Base-by-base conservation (phyloP, 192 early-diverging fungal genomes). In the Phycomyces nitens region DNA sequence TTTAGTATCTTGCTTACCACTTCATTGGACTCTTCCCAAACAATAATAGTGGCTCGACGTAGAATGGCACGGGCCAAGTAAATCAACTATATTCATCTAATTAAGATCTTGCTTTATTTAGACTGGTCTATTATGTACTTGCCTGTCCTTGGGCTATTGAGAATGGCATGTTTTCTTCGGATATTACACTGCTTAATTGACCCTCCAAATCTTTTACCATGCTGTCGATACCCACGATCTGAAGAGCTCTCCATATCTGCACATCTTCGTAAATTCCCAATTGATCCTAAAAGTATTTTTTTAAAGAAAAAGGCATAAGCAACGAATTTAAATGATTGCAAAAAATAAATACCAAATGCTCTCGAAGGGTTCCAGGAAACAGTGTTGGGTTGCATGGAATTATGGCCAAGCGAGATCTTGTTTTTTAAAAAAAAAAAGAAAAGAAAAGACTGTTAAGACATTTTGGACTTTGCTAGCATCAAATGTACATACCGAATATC, bases 21-120 rank as follows among this genome's bases (percentile, higher is more conserved):
- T 9, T 91, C 91, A 0, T 89, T 93, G 2, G 92, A 92, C 59
- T 96, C 92, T 71, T 96, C 94, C 53, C 95, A 66, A 0, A 93
- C 80, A 60, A 96, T 68, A 18, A 94, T 73, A 47, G 82, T 79
- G 53, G 88, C 80, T 51, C 85, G 78, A 16, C 91, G 79, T 3
- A 92, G 74, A 21, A 92, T 66, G 0, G 88, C 88, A 42, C 88
- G 78, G 10, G 83, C 83, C 29, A 84, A 56, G 49, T 79, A 81
- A 44, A 84, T 72, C 20, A 70, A 24, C 66, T 85, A 47, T 14
- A 47, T 14, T 18, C 11, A 47, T n/a, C 44, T 3, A 47, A n/a
- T 3, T 47, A 81, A 21, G 72, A 61, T 54, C 88, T 47, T 47
- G 12, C 11, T 47, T 47, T 47, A 3, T 47, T 47, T n/a, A n/a